These are phyloP conservation scores for Penicillium samsonianum DNA, from an alignment of 495 filamentous ascomycete species.

Conservation along the genomic window DNA sequence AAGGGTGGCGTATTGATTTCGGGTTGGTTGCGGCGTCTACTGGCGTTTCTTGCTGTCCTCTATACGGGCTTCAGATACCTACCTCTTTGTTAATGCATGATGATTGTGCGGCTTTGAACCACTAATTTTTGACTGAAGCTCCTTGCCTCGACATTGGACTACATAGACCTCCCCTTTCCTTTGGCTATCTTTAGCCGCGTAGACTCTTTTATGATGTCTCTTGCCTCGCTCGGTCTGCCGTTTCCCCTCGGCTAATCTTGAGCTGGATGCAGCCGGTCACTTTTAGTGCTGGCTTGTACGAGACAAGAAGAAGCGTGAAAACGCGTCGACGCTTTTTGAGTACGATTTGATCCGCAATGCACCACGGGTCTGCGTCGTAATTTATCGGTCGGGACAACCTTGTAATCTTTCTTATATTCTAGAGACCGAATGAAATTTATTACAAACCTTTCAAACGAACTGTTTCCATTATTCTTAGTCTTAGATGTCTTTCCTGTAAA, in stretches of 20 bases:
- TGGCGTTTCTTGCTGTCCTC: slow-evolving; percentile 22
- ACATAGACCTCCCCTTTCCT: background rate
- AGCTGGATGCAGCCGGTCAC: slow-evolving; percentile 53
- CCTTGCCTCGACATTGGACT: background rate
- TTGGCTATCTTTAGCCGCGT: background rate
- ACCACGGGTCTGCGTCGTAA: slow-evolving; percentile 51
- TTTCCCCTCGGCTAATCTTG: slow-evolving; percentile 52
- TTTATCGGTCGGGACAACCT: slow-evolving; percentile 52
- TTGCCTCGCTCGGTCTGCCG: slow-evolving; percentile 58
- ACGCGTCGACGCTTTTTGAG: slow-evolving; percentile 55
- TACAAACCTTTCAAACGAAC: background rate
- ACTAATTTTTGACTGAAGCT: slow-evolving; percentile 1
- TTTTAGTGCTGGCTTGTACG: slow-evolving; percentile 37
- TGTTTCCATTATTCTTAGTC: too few relatives aligned
- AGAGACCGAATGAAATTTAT: background rate
- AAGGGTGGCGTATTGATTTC: slow-evolving; percentile 72
- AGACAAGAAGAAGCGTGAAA: slow-evolving; percentile 50
- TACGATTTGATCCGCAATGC: slow-evolving; percentile 47
- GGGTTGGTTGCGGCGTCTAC: slow-evolving; percentile 27
- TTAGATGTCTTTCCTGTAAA: too few relatives aligned
- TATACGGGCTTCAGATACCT: slow-evolving; percentile 35
- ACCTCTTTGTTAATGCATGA: slow-evolving; percentile 28
- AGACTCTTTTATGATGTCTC: slow-evolving; percentile 34
- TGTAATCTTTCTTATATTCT: slow-evolving; percentile 8
- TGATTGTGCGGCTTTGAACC: slow-evolving; percentile 20